phyloP scores from a whole-genome alignment of 495 filamentous ascomycete species.

The Lophiostoma macrostomum region DNA sequence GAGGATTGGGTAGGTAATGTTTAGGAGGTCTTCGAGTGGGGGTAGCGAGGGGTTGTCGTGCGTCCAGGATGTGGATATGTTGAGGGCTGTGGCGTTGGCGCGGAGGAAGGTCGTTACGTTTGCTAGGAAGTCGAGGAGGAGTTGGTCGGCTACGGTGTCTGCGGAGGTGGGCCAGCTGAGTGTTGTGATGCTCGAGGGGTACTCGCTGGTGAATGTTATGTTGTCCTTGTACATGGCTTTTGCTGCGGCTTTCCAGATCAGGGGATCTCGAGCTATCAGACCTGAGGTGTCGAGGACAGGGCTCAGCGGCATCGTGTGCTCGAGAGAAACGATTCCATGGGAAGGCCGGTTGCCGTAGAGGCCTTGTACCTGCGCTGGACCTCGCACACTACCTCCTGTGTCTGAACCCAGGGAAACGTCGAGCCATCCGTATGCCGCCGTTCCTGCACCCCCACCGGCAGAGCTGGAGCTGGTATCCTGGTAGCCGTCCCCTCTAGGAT shows the following conservation, averaged over 20 bases:
- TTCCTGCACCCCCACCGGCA: slow-evolving; percentile 35
- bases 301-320: slow-evolving; percentile 47
- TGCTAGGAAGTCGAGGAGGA: slow-evolving; percentile 35
- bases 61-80: slow-evolving; percentile 32
- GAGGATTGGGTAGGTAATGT: slow-evolving; percentile 39
- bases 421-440: slow-evolving; percentile 38
- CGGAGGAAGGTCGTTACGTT: slow-evolving; percentile 33
- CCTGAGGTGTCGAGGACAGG: slow-evolving; percentile 49
- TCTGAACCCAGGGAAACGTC: slow-evolving; percentile 40
- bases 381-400: slow-evolving; percentile 49
- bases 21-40: slow-evolving; percentile 20
- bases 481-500: slow-evolving; percentile 41
- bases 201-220: slow-evolving; percentile 32
- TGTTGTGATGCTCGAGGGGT: slow-evolving; percentile 34
- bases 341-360: slow-evolving; percentile 51
- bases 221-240: slow-evolving; percentile 35
- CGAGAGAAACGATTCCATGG: slow-evolving; percentile 47
- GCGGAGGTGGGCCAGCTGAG: slow-evolving; percentile 27
- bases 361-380: slow-evolving; percentile 49
- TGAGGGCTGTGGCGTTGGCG: slow-evolving; percentile 28
- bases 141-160: slow-evolving; percentile 20
- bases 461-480: slow-evolving; percentile 38
- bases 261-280: slow-evolving; percentile 37
- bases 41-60: slow-evolving; percentile 22
- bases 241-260: slow-evolving; percentile 25